A percentile compares a stretch with the other conserved stretches of the same genome.
Conservation (phyloP, 2,329 filamentous ascomycete species). For the Aspergillus floridensis region DNA sequence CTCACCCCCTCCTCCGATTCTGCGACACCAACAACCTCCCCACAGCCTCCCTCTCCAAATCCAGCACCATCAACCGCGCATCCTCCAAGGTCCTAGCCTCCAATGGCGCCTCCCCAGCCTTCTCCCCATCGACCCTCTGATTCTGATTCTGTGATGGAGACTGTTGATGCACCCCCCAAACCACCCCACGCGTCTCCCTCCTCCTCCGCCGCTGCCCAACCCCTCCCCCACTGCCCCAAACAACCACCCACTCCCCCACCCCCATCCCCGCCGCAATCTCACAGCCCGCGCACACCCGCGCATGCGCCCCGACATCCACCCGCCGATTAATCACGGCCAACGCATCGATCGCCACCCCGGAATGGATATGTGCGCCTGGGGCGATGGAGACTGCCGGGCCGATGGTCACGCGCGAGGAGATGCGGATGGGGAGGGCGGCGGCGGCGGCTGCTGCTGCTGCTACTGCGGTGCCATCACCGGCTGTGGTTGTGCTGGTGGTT, state of each 20-base stretch:
- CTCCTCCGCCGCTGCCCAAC: conserved; percentile 33
- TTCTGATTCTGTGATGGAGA: too few species aligned
- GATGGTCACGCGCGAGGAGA: conserved; percentile 41
- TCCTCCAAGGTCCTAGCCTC: conserved; percentile 63
- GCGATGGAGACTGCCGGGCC: conserved; percentile 38
- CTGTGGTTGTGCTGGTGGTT: neutral
- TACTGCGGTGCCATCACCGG: neutral
- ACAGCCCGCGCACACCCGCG: conserved; percentile 66
- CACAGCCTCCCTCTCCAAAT: conserved; percentile 67
- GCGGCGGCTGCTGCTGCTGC: neutral
- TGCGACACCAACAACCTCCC: conserved; percentile 57
- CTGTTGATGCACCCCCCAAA: neutral
- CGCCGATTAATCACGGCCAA: conserved; percentile 38
- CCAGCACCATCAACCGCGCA: conserved; percentile 61
- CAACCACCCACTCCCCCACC: conserved; percentile 65
- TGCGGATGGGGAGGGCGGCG: conserved; percentile 20
- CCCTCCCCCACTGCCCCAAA: conserved; percentile 61
- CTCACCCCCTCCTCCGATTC: conserved; percentile 29
- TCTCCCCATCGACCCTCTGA: conserved; percentile 5
- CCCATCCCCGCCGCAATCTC: conserved; percentile 57
- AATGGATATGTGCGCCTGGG: conserved; percentile 41
- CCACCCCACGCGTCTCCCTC: conserved; percentile 22
- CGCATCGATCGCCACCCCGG: conserved; percentile 44
- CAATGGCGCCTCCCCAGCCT: conserved; percentile 12
- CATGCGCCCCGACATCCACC: conserved; percentile 52